phyloP scores from a whole-genome alignment of 352 stramenopile genomes.

The Pythium brassicae region DNA sequence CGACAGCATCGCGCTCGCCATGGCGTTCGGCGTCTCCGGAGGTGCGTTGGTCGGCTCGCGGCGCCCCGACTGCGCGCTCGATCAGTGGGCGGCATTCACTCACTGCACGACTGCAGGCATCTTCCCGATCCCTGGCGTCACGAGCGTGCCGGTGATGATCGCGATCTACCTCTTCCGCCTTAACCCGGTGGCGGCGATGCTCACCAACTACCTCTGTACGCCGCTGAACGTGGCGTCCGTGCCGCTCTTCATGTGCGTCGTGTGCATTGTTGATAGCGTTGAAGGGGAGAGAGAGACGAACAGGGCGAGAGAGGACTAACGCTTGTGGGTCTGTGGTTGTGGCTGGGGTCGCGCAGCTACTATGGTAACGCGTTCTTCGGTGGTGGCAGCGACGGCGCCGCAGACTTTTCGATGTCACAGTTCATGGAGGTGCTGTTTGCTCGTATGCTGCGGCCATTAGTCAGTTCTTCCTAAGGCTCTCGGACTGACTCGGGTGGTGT shows the following conservation, averaged over 20 bases:
- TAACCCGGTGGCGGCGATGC: slow-evolving; percentile 77
- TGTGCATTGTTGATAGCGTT: background rate
- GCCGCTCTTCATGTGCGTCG: slow-evolving; percentile 72
- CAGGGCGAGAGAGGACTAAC: background rate
- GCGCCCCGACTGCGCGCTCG: too few species aligned
- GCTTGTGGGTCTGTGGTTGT: background rate
- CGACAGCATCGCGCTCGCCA: slow-evolving; percentile 65
- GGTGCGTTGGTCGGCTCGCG: slow-evolving; percentile 20
- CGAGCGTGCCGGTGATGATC: slow-evolving; percentile 66
- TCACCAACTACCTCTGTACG: slow-evolving; percentile 79
- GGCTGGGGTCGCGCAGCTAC: slow-evolving; percentile 24
- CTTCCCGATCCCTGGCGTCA: slow-evolving; percentile 76
- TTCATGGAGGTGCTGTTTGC: slow-evolving; percentile 44
- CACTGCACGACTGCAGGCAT: slow-evolving; percentile 27
- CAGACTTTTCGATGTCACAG: slow-evolving; percentile 59
- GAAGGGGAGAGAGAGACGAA: background rate
- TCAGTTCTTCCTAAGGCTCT: background rate
- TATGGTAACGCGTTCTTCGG: slow-evolving; percentile 54
- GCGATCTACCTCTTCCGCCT: slow-evolving; percentile 78
- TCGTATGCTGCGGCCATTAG: background rate
- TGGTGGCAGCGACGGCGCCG: slow-evolving; percentile 27
- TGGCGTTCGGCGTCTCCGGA: slow-evolving; percentile 74
- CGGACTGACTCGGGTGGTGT: background rate
- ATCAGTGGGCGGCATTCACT: too few species aligned
- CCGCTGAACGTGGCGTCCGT: slow-evolving; percentile 75